Base-by-base conservation (phyloP, 352 stramenopile genomes). In the Globisporangium yorkense region DNA sequence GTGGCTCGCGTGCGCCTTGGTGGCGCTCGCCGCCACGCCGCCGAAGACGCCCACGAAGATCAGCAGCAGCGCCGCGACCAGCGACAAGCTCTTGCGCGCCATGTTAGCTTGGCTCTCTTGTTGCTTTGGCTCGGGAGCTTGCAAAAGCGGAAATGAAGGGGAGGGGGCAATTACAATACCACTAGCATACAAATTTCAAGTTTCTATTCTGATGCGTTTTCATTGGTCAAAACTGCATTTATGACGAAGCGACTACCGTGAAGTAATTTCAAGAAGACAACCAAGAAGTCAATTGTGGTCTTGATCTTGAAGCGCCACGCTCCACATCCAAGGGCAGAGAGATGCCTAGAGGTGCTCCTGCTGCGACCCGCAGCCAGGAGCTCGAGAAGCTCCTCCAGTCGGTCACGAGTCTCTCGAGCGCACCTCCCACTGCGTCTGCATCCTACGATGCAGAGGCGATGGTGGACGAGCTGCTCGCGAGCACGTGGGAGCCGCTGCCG, bases 381-480 rank as follows among this genome's bases (percentile, higher is more conserved):
- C 68, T 89, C 27, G 77, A 88, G 48, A 87, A 78, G 61, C 73
- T 89, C 6, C 56, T 89, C 16, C 63, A 67, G 51, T 67, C 67
- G 16, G 44, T 31, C 44, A 20, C 44, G n/a, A 31, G 44, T 6
- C 44, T 49, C n/a, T 70, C 58, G 49, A 67, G 70, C 12, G 50
- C 50, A 8, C 37, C 49, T 29, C 33, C 47, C 20, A 27, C 18
- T 18, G 15, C 45, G 9, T 50, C 35, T 16, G 20, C 55, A 3
- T 20, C 24, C 13, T 93, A 88, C 63, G 70, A 87, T 33, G 75
- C 75, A 6, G 84, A 91, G 49, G 68, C 67, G 52, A 91, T 93
- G 84, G 74, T 93, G 56, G 81, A 93, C 56, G 76, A 93, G 62
- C 69, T 93, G 44, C 72, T 91, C 0, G 66, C 66, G 31, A 88